A percentile compares a stretch with the other conserved stretches of the same genome.
phyloP scores from a whole-genome alignment of 2,329 filamentous ascomycete genomes.

The Arthrobotrys entomopaga region DNA sequence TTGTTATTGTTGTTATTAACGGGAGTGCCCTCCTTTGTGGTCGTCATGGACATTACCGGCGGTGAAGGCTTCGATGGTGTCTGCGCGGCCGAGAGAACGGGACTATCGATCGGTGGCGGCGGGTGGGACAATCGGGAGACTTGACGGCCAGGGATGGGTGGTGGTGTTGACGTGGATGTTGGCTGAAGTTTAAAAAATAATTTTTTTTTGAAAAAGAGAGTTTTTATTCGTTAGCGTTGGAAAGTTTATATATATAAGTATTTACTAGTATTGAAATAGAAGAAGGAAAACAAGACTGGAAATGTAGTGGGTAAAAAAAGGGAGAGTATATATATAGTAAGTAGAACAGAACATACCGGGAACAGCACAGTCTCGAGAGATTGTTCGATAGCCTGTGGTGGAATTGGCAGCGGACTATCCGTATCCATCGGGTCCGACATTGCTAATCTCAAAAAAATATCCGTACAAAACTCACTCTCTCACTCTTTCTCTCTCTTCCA shows the following conservation, averaged over 20 bases:
- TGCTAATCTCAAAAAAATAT: not conserved
- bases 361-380: conserved; percentile 46
- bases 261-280: not conserved
- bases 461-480: conserved; percentile 3
- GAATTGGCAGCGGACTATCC: conserved; percentile 7
- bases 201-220: not conserved
- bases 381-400: conserved; percentile 29
- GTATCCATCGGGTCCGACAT: conserved; percentile 54
- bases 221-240: conserved; percentile 6
- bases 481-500: too few species aligned
- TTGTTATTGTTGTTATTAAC: conserved; percentile 5
- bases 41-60: conserved; percentile 38
- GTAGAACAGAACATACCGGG: conserved; percentile 20
- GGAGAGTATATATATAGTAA: not conserved
- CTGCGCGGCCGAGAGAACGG: conserved; percentile 43
- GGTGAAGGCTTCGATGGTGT: conserved; percentile 49
- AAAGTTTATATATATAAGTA: not conserved
- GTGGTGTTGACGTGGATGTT: conserved; percentile 33
- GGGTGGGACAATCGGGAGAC: conserved; percentile 45
- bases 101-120: conserved; percentile 46
- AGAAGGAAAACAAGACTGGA: not conserved
- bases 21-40: conserved; percentile 30
- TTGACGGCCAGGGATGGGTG: conserved; percentile 20
- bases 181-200: conserved; percentile 21
- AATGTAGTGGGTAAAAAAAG: not conserved